A percentile compares a stretch with the other conserved stretches of the same genome.
These are phyloP conservation scores for Xylariaceae sp. DNA, from an alignment of 2,329 filamentous ascomycete genomes.

Conservation along the genomic window DNA sequence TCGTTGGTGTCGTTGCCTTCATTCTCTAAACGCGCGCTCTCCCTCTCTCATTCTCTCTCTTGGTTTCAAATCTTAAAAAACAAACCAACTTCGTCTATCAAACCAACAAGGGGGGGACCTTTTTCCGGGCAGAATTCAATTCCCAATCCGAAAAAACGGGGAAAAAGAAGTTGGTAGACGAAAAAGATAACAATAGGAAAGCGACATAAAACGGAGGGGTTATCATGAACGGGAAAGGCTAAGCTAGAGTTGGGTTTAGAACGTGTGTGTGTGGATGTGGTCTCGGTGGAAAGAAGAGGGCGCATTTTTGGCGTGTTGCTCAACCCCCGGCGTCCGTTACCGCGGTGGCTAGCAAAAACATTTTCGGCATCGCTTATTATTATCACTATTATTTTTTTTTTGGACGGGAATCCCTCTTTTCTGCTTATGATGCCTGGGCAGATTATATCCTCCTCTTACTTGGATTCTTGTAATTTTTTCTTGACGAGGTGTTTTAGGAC, in stretches of 20 bases:
- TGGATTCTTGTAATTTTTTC: background rate
- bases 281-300: constrained; percentile 1
- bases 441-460: no score
- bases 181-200: constrained; percentile 23
- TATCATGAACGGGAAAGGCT: background rate
- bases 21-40: constrained; percentile 45
- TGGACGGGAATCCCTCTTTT: background rate
- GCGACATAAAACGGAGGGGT: background rate
- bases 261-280: constrained; percentile 11
- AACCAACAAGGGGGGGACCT: no score
- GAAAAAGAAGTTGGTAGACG: no score
- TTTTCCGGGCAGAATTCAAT: no score
- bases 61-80: no score
- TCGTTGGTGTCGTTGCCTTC: constrained; percentile 54
- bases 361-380: background rate
- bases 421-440: background rate
- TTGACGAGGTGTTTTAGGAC: background rate
- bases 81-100: no score
- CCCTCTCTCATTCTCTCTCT: no score
- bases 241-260: constrained; percentile 12
- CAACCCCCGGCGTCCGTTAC: no score
- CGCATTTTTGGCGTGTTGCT: no score
- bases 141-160: no score
- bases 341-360: no score
- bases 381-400: no score